Evolutionary conservation across 2,329 filamentous ascomycete species (phyloP), one percentile per base, ranked within the genome.

Genomic region (Didymosphaeria variabile): DNA sequence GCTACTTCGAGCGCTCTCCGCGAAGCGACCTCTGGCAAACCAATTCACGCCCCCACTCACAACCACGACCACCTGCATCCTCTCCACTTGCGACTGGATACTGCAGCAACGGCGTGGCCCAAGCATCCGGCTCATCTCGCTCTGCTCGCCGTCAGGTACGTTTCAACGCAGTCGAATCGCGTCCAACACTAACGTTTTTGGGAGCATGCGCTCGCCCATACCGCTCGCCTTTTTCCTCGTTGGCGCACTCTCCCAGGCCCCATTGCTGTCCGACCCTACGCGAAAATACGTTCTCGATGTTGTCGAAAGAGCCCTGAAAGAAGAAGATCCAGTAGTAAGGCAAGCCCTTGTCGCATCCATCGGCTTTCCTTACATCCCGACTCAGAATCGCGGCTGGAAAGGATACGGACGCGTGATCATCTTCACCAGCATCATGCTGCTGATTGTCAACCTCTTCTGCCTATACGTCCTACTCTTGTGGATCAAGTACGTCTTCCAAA

Each of bases 281-380:
- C 52, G 52, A 3, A 32, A 44, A 32, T 23, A 55, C 52, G 40
- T 55, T 23, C 36, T 55, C 36, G 15, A 45, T 31, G 26, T 34
- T 21, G 45, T 55, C 23, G 15, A n/a, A n/a, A 44, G 15, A 44
- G 52, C 52, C 17, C 52, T 55, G 23, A n/a, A 55, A 36, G 38
- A 45, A 44, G 38, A 55, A 26, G 52, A 55, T 32, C n/a, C 40
- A 23, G 42, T 45, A 17, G 52, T 55, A 44, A 44, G 40, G 36
- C 52, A 44, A 55, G 52, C 52, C 40, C 38, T 55, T 15, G 12
- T 55, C 40, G 52, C 52, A 32, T 9, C 38, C 52, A 19, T 34
- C 38, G 52, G 52, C 23, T 44, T 44, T 38, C 38, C 36, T 29
- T 23, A 55, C 40, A 23, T 55, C 42, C 19, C 50, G 10, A 3